Evolutionary conservation across 202 grass and related monocot species (phyloP), one percentile per base, ranked within the genome.

Genomic region (Carex arenaria): DNA sequence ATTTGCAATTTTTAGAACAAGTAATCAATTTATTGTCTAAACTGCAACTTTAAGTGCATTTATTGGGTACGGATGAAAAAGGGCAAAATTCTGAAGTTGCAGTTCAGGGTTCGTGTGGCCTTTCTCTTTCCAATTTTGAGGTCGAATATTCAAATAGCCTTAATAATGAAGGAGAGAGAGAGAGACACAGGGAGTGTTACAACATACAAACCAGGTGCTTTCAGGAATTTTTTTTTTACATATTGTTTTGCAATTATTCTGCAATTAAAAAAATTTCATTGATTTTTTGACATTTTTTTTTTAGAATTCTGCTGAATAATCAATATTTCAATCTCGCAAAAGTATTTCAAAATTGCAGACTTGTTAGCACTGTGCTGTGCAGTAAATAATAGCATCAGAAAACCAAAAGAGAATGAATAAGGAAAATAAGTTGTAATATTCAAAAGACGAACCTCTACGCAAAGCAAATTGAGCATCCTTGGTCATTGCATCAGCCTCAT

Each of bases 401-500:
- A 66, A 45, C 18, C 13, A 79, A 40, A 79, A 26, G 3, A 62
- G 30, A 55, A 22, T 20, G 4, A 14, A 49, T 30, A 17, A 28
- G 23, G 18, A 61, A 52, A 81, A 81, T 45, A 26, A 45, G 12
- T 49, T 23, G 9, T 51, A 84, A 79, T 32, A 56, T 8, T n/a
- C 28, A 78, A 72, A 78, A 72, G 31, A 57, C 67, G 85, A 77
- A 98, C 96, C 96, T 98, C 96, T 88, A 61, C 96, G 87, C 80
- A 98, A 72, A 67, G 96, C 96, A 93, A 98, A 98, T 34, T 98
- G 96, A 56, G 96, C 96, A 92, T 95, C 96, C 66, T 95, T 98
- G 15, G 96, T 98, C 96, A 98, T 98, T 22, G 96, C 96, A 62
- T 95, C 96, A 61, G 91, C 96, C 91, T 98, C 95, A 89, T 98